Conservation (phyloP, 2,329 filamentous ascomycete genomes). For the Ilyonectria mors-panacis region DNA sequence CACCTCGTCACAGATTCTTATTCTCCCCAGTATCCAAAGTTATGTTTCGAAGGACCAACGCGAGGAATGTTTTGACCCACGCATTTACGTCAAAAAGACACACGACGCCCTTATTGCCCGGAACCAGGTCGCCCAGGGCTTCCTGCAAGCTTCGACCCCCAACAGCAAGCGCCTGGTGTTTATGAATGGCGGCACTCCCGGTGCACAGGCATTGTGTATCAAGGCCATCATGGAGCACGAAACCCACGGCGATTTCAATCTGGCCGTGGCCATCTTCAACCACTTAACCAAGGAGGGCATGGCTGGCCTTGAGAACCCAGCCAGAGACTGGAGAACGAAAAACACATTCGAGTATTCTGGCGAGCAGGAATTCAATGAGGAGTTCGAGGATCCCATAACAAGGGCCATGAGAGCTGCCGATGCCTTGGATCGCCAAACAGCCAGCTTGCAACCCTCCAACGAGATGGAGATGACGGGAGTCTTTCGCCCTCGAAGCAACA, state of each 20-base stretch:
- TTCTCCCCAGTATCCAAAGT: slow-evolving; percentile 67
- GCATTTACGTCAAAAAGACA: slow-evolving; percentile 62
- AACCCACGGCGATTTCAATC: slow-evolving; percentile 63
- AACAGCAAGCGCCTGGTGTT: slow-evolving; percentile 71
- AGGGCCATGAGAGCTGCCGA: slow-evolving; percentile 73
- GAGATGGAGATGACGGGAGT: slow-evolving; percentile 63
- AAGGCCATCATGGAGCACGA: slow-evolving; percentile 67
- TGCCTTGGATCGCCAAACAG: slow-evolving; percentile 69
- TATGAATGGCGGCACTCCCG: slow-evolving; percentile 70
- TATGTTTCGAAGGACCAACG: slow-evolving; percentile 58
- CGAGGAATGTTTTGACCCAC: slow-evolving; percentile 49
- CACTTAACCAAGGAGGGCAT: slow-evolving; percentile 66
- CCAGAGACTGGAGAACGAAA: slow-evolving; percentile 40
- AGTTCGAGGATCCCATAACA: slow-evolving; percentile 64
- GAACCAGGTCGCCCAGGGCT: slow-evolving; percentile 64
- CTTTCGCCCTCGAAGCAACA: slow-evolving; percentile 63
- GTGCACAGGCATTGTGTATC: slow-evolving; percentile 69
- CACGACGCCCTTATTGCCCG: slow-evolving; percentile 66
- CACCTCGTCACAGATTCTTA: slow-evolving; percentile 69
- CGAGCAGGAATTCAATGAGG: slow-evolving; percentile 35
- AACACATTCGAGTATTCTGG: slow-evolving; percentile 39
- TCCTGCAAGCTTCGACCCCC: slow-evolving; percentile 63
- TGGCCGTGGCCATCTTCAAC: slow-evolving; percentile 67
- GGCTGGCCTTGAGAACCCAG: slow-evolving; percentile 52
- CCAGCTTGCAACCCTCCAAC: slow-evolving; percentile 64